Conservation (phyloP, 208 protist species). For the Borovskyia barvae region DNA sequence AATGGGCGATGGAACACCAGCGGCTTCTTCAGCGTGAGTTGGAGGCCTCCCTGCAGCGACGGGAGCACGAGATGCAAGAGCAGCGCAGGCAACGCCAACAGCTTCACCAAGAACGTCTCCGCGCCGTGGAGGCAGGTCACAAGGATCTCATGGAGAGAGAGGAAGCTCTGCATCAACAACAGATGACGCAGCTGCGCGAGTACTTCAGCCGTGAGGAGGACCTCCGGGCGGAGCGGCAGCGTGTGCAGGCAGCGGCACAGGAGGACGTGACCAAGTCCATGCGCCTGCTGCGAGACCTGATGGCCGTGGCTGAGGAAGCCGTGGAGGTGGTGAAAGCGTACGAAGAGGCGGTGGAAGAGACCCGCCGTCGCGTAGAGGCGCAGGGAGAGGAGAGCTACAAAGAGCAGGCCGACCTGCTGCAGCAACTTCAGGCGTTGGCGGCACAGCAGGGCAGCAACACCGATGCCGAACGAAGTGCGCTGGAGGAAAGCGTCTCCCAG, state of each 20-base stretch:
- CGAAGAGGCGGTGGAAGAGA: constrained; percentile 38
- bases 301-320: constrained; percentile 34
- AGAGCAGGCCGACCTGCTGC: constrained; percentile 34
- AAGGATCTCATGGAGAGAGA: constrained; percentile 47
- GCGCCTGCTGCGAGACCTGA: constrained; percentile 31
- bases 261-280: constrained; percentile 38
- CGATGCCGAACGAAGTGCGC: constrained; percentile 39
- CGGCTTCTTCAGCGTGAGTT: constrained; percentile 56
- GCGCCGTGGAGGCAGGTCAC: constrained; percentile 54
- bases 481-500: constrained; percentile 42
- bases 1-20: constrained; percentile 69
- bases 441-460: constrained; percentile 43
- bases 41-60: constrained; percentile 42
- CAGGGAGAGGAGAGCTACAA: constrained; percentile 32
- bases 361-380: constrained; percentile 27
- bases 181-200: constrained; percentile 62
- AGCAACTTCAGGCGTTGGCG: constrained; percentile 38
- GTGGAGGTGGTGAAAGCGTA: constrained; percentile 47
- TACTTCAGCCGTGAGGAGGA: constrained; percentile 50
- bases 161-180: constrained; percentile 51
- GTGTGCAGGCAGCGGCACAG: constrained; percentile 34
- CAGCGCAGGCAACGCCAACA: constrained; percentile 44
- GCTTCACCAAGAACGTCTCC: constrained; percentile 65
- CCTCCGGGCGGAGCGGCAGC: constrained; percentile 45
- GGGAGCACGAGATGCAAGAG: constrained; percentile 58